phyloP scores from a whole-genome alignment of 2,329 filamentous ascomycete species.

The Coniosporium uncinatum region DNA sequence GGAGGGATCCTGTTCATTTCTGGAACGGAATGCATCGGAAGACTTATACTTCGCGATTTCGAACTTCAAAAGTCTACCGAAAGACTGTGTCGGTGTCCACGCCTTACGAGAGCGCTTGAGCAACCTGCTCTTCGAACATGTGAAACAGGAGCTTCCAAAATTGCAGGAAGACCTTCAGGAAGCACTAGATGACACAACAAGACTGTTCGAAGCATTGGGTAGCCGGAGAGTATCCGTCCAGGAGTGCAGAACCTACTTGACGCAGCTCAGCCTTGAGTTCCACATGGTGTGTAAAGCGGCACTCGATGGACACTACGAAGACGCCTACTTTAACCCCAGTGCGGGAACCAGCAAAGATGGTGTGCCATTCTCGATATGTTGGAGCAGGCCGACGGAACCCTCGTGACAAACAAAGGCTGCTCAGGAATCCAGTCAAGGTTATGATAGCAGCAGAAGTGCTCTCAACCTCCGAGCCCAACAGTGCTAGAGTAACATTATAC shows the following conservation, averaged over 20 bases:
- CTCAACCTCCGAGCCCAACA: no score
- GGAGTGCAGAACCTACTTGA: background rate
- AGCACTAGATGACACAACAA: slow-evolving; percentile 1
- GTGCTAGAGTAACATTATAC: no score
- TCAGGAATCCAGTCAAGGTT: no score
- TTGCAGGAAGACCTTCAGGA: slow-evolving; percentile 5
- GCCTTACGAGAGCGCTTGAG: slow-evolving; percentile 7
- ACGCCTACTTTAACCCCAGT: background rate
- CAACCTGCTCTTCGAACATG: slow-evolving; percentile 4
- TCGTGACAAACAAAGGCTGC: no score
- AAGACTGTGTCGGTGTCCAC: slow-evolving; percentile 4
- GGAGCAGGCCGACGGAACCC: no score
- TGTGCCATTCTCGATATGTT: no score
- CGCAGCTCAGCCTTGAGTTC: background rate
- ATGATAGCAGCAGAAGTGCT: no score
- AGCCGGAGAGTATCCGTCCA: background rate
- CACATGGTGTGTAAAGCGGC: background rate
- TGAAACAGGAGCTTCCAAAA: slow-evolving; percentile 4
- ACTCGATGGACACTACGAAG: background rate
- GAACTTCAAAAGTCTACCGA: background rate
- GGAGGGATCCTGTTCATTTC: slow-evolving; percentile 10
- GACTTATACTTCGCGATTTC: slow-evolving; percentile 4
- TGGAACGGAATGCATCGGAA: slow-evolving; percentile 18
- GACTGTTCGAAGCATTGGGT: slow-evolving; percentile 4
- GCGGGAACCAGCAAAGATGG: no score